Percentiles rank a stretch among this genome's conserved stretches.
These are phyloP conservation scores for Cyanidiococcus yangmingshanensis DNA, from an alignment of 23 red algal genomes.

Conservation along the genomic window DNA sequence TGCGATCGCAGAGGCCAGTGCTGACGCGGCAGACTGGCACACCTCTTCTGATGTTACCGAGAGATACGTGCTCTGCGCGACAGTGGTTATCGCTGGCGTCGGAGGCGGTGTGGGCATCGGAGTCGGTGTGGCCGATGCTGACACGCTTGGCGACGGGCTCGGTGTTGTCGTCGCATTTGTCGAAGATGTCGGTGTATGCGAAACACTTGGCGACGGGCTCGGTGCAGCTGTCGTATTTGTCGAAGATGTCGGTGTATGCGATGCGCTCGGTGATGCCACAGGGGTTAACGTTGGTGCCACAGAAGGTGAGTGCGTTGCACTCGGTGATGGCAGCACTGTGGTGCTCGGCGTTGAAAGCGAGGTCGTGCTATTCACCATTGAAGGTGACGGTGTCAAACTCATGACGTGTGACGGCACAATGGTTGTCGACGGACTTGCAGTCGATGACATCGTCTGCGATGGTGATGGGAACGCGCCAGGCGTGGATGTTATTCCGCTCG, in stretches of 20 bases:
- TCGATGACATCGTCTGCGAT: too few relatives aligned
- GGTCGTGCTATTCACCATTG: too few relatives aligned
- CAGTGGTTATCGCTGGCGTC: neutral
- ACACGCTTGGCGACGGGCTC: slow-evolving; percentile 8
- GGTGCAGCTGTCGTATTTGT: neutral
- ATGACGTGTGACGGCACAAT: neutral
- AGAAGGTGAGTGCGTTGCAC: neutral
- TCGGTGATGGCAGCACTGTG: neutral
- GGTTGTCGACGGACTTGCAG: neutral
- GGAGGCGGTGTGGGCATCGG: neutral
- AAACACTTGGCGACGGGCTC: slow-evolving; percentile 5
- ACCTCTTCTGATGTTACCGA: neutral
- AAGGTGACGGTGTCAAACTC: too few relatives aligned
- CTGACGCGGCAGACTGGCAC: neutral
- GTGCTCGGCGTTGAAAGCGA: too few relatives aligned
- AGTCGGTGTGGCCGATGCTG: neutral
- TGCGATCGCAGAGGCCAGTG: neutral
- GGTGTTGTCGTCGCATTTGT: neutral
- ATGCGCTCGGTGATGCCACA: neutral
- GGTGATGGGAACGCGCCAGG: too few relatives aligned
- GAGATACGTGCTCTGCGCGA: neutral
- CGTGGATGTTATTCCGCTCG: neutral
- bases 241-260: neutral
- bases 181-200: neutral
- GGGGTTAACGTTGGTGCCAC: neutral